Evolutionary conservation across 495 filamentous ascomycete genomes (phyloP), one percentile per base, ranked within the genome.

Genomic region (Trichoderma virens): DNA sequence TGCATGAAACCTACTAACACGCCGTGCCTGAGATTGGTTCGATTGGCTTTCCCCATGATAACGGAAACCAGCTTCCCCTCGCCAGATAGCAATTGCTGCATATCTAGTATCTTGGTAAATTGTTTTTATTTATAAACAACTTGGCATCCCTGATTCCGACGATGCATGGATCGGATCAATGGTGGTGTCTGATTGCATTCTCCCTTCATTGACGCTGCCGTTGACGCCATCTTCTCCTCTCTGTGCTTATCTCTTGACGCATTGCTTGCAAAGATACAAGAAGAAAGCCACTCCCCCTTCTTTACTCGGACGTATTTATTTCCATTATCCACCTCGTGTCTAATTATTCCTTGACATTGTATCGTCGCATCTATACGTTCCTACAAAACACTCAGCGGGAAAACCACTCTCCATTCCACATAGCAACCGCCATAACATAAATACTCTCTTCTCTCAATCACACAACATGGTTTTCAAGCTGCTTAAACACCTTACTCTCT

Each of bases 11-110:
- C 25, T 9, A 27, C 11, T 56, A 56, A 56, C 27, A 27, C 11
- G 51, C 51, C 25, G 51, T 56, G 25, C 51, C 51, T 56, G 51
- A 56, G 51, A 56, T 56, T 56, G 51, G 51, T 18, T 35, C 51
- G 5, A 56, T 56, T 28, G 51, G 8, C 27, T n/a, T 56, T 56
- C 25, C 20, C 23, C 25, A 56, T 30, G 51, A 56, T 56, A 56
- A 28, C 51, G 20, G 25, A 30, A n/a, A 2, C 43, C 43, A 7
- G 43, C 43, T 47, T 47, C 43, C 20, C 43, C 43, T 47, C 43
- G 9, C 16, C 39, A 14, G 39, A 18, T 3, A 43, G 3, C 14
- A 18, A 31, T 30, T 18, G 16, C 25, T 28, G 51, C 51, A 56
- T 56, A 20, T 20, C 43, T 47, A 8, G 5, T 1, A 20, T 5